Evolutionary conservation across 2,329 filamentous ascomycete species (phyloP).

Genomic region (Alternaria postmessia): DNA sequence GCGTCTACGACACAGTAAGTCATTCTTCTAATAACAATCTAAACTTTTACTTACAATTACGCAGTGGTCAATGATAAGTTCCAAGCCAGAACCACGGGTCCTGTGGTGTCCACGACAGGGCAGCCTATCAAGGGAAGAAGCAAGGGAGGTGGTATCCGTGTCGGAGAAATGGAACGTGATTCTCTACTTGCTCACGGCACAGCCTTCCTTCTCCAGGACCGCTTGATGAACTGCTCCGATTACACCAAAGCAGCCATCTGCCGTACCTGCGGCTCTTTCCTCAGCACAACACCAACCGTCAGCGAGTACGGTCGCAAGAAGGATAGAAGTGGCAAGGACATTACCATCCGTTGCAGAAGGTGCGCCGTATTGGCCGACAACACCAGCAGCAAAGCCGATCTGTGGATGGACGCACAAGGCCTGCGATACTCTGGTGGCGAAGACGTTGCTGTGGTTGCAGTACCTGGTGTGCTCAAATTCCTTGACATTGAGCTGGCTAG

Average conservation of each 20-base stretch:
- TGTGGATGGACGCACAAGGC: slow-evolving; percentile 91
- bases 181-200: slow-evolving; percentile 93
- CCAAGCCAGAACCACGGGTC: slow-evolving; percentile 91
- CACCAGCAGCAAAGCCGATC: slow-evolving; percentile 67
- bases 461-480: slow-evolving; percentile 91
- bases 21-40: neutral
- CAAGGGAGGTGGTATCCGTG: slow-evolving; percentile 96
- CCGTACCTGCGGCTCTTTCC: slow-evolving; percentile 85
- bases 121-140: slow-evolving; percentile 98
- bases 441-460: slow-evolving; percentile 88
- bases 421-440: slow-evolving; percentile 86
- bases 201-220: slow-evolving; percentile 92
- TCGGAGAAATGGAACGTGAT: slow-evolving; percentile 99
- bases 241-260: slow-evolving; percentile 91
- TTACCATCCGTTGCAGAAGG: slow-evolving; percentile 79
- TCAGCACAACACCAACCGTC: slow-evolving; percentile 84
- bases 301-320: slow-evolving; percentile 65
- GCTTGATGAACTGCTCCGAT: slow-evolving; percentile 96
- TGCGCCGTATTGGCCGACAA: slow-evolving; percentile 69
- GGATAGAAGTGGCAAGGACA: slow-evolving; percentile 66
- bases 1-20: slow-evolving; percentile 80
- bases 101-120: slow-evolving; percentile 86
- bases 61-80: slow-evolving; percentile 97
- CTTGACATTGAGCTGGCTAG: slow-evolving; percentile 93
- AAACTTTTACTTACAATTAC: neutral